Conservation (phyloP, 2,329 filamentous ascomycete genomes). For the Calonectria pseudoturangicola region DNA sequence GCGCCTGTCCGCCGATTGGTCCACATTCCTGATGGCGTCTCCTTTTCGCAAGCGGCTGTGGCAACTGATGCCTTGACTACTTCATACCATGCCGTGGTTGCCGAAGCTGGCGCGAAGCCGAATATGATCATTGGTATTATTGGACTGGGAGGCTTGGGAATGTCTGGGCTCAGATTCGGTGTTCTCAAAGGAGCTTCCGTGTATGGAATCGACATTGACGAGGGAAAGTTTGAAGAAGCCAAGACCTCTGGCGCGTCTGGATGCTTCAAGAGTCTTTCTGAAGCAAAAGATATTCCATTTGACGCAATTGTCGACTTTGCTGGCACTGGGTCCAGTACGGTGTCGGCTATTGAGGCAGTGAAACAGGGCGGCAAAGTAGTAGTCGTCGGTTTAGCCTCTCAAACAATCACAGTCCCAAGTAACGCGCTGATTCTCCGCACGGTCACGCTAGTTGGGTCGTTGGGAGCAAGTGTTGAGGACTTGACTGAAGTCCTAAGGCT, state of each 20-base stretch:
- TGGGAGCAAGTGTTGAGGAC: not conserved
- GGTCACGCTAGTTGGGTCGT: not conserved
- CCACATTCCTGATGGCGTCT: slow-evolving; percentile 25
- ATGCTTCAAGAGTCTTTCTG: slow-evolving; percentile 24
- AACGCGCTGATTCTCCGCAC: not conserved
- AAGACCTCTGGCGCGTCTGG: not conserved
- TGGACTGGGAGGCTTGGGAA: slow-evolving; percentile 33
- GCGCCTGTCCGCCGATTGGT: slow-evolving; percentile 2
- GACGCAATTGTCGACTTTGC: slow-evolving; percentile 39
- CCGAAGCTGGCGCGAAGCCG: slow-evolving; percentile 6
- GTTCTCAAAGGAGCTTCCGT: slow-evolving; percentile 23
- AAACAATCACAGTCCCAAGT: slow-evolving; percentile 20
- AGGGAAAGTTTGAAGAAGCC: slow-evolving; percentile 31
- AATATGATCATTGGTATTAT: slow-evolving; percentile 24
- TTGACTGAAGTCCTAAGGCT: slow-evolving; percentile 1
- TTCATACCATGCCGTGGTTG: slow-evolving; percentile 25
- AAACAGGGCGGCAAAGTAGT: slow-evolving; percentile 29
- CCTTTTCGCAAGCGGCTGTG: slow-evolving; percentile 33
- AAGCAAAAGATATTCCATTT: not conserved
- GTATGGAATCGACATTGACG: slow-evolving; percentile 34
- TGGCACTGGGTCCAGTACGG: slow-evolving; percentile 11
- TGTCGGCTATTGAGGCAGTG: not conserved
- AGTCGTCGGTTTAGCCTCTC: slow-evolving; percentile 24
- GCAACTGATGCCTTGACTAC: slow-evolving; percentile 34
- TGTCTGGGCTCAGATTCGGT: slow-evolving; percentile 18